A percentile compares a stretch with the other conserved stretches of the same genome.
These are phyloP conservation scores for Clarireedia sp. DNA, from an alignment of 2,329 filamentous ascomycete species.

Conservation along the genomic window DNA sequence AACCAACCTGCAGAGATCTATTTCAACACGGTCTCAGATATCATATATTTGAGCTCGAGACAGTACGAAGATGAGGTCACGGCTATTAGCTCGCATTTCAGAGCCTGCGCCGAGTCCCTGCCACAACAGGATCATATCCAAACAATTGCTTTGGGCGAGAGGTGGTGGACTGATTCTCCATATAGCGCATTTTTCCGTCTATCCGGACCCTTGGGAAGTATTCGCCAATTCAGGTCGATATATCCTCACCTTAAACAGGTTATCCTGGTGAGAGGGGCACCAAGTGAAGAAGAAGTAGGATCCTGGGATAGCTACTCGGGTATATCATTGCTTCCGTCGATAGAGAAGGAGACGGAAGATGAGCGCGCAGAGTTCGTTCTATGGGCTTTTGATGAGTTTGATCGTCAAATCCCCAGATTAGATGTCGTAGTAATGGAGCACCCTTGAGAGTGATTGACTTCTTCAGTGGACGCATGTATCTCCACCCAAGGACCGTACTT, in stretches of 20 bases:
- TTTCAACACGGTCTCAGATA: slow-evolving; percentile 8
- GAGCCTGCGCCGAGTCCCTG: neutral
- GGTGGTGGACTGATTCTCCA: neutral
- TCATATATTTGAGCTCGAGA: slow-evolving; percentile 9
- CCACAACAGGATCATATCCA: slow-evolving; percentile 7
- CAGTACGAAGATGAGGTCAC: slow-evolving; percentile 7
- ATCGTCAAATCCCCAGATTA: neutral
- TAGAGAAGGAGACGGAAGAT: neutral
- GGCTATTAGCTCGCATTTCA: slow-evolving; percentile 7
- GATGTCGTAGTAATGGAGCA: slow-evolving; percentile 3
- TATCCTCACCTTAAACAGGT: slow-evolving; percentile 1
- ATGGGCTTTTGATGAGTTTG: neutral
- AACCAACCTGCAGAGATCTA: slow-evolving; percentile 6
- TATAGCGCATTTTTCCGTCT: neutral
- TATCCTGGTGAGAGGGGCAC: neutral
- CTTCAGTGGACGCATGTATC: neutral
- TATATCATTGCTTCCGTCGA: neutral
- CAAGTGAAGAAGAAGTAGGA: slow-evolving; percentile 4
- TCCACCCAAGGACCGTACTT: no score
- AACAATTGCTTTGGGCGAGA: neutral
- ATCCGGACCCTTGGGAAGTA: neutral
- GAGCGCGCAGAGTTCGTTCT: neutral
- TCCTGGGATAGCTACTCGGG: slow-evolving; percentile 2
- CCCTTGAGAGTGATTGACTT: neutral
- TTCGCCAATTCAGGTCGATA: neutral